These are phyloP conservation scores for Przewalskia tangutica DNA, from an alignment of 257 asterid genomes.

Conservation along the genomic window DNA sequence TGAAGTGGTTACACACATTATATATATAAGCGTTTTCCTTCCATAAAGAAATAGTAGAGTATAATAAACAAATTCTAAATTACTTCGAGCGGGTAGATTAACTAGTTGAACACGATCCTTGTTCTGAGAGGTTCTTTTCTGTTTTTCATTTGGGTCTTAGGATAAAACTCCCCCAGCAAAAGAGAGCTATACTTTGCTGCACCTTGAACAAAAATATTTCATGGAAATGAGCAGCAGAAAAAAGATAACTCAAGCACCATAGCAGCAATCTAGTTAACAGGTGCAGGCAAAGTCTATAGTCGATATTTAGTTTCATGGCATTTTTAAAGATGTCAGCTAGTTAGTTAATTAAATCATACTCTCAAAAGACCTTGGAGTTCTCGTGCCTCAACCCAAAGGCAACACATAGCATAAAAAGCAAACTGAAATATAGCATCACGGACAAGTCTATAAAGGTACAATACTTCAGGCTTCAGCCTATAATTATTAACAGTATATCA, in stretches of 20 bases:
- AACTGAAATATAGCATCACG: background rate
- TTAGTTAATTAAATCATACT: background rate
- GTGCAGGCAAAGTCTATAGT: background rate
- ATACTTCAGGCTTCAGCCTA: background rate
- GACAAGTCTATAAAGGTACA: background rate
- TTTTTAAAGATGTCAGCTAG: background rate
- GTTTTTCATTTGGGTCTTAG: background rate
- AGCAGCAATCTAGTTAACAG: background rate
- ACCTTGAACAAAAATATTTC: background rate
- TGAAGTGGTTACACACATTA: too few relatives aligned
- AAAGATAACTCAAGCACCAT: background rate
- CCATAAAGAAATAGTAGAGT: too few relatives aligned
- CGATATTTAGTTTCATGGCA: background rate
- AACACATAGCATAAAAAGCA: background rate
- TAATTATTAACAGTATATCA: background rate
- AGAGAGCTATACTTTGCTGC: background rate
- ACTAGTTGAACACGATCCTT: too few relatives aligned
- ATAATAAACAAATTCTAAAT: too few relatives aligned
- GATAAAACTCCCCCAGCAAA: background rate
- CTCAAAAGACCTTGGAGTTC: background rate
- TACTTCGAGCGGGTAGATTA: too few relatives aligned
- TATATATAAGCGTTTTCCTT: too few relatives aligned
- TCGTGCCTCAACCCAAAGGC: background rate
- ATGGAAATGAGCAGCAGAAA: background rate
- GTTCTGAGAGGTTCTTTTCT: background rate